phyloP scores from a whole-genome alignment of 2,329 filamentous ascomycete genomes.

The Fusarium liriodendri region DNA sequence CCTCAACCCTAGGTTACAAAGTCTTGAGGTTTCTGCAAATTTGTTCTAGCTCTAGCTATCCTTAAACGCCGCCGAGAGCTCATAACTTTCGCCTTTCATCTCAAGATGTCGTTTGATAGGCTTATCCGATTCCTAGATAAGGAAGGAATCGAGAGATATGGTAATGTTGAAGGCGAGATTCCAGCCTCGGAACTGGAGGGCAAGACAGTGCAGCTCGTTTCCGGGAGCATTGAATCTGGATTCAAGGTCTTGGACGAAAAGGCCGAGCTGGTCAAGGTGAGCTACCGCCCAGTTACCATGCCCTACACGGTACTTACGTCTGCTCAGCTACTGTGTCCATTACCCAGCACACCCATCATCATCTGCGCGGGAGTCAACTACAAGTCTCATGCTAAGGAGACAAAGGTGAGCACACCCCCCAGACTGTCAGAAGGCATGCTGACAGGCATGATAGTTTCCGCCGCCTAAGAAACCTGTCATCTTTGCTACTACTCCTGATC shows the following conservation, averaged over 20 bases:
- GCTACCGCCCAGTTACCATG: not conserved
- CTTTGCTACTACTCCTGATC: constrained; percentile 6
- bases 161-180: not conserved
- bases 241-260: constrained; percentile 8
- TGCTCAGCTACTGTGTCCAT: constrained; percentile 4
- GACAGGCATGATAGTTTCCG: not conserved
- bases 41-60: not conserved
- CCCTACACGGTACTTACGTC: not conserved
- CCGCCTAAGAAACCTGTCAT: constrained; percentile 11
- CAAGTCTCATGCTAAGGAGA: constrained; percentile 11
- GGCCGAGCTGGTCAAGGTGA: not conserved
- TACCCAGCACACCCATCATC: constrained; percentile 2
- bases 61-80: not conserved
- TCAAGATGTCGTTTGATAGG: not conserved
- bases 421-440: not conserved
- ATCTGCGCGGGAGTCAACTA: constrained; percentile 13
- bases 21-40: not conserved
- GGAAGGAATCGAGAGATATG: not conserved
- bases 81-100: not conserved
- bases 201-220: constrained; percentile 2
- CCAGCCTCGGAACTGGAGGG: not conserved
- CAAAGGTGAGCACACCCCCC: not conserved
- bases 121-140: not conserved
- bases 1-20: not conserved
- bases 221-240: not conserved